phyloP scores from a whole-genome alignment of 306 rosid genomes.

The Amphicarpaea edgeworthii region DNA sequence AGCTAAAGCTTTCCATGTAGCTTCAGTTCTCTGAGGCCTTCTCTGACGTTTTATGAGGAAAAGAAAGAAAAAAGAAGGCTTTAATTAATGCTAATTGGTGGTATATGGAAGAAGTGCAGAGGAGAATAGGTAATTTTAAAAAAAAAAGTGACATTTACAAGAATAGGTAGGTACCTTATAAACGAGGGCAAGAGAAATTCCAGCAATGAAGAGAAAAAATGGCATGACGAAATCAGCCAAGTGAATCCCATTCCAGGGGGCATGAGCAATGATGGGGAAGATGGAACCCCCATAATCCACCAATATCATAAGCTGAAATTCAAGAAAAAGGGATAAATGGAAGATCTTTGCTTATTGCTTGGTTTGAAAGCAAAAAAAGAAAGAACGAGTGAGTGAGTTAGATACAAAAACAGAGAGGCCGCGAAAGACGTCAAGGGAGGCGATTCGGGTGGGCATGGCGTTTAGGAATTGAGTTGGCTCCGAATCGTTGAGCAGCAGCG shows the following conservation, averaged over 20 bases:
- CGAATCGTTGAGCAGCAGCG: constrained; percentile 44
- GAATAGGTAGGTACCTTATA: constrained; percentile 63
- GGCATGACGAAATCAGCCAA: constrained; percentile 95
- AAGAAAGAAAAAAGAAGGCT: not conserved
- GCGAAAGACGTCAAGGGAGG: constrained; percentile 90
- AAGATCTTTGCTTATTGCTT: too few relatives aligned
- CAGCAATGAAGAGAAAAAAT: constrained; percentile 83
- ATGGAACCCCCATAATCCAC: constrained; percentile 81
- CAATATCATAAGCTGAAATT: constrained; percentile 88
- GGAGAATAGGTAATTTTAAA: too few relatives aligned
- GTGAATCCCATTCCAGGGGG: constrained; percentile 84
- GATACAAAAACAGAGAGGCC: constrained; percentile 90
- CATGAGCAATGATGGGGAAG: constrained; percentile 76
- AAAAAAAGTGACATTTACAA: too few relatives aligned
- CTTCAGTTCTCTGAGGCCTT: constrained; percentile 58
- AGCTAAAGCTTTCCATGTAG: constrained; percentile 68
- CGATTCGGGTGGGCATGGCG: constrained; percentile 55
- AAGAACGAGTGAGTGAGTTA: not conserved
- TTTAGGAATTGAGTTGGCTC: constrained; percentile 33
- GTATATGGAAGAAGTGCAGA: too few relatives aligned
- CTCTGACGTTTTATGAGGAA: constrained; percentile 50
- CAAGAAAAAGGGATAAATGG: not conserved
- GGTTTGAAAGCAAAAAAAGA: not conserved
- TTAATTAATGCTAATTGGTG: not conserved
- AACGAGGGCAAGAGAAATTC: constrained; percentile 76